These are phyloP conservation scores for Sarocladiaceae sp. DNA, from an alignment of 2,329 filamentous ascomycete genomes.

Conservation along the genomic window DNA sequence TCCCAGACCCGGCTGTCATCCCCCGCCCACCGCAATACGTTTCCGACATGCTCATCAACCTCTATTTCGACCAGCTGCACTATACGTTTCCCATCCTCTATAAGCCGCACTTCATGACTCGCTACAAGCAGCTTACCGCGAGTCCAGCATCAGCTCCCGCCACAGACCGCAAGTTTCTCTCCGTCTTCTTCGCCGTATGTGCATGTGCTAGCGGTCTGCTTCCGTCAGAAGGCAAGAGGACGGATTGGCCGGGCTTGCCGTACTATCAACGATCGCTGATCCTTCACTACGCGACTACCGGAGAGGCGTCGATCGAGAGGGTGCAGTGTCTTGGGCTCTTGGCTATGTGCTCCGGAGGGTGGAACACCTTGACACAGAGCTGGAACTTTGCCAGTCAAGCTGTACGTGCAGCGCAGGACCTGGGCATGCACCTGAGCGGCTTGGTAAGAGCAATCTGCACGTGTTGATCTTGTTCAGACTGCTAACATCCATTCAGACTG, in stretches of 20 bases:
- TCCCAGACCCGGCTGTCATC: slow-evolving; percentile 20
- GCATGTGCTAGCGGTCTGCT: slow-evolving; percentile 22
- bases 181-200: slow-evolving; percentile 23
- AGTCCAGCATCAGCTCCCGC: slow-evolving; percentile 8
- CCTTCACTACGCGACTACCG: slow-evolving; percentile 14
- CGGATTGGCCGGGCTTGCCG: slow-evolving; percentile 19
- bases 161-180: slow-evolving; percentile 17
- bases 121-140: slow-evolving; percentile 14
- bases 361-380: slow-evolving; percentile 23
- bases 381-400: slow-evolving; percentile 21
- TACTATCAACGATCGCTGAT: slow-evolving; percentile 13
- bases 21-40: slow-evolving; percentile 21
- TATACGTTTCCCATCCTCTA: slow-evolving; percentile 22
- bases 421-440: slow-evolving; percentile 20
- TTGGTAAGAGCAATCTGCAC: slow-evolving; percentile 11
- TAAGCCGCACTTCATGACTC: slow-evolving; percentile 20
- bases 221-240: slow-evolving; percentile 11
- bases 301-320: slow-evolving; percentile 20
- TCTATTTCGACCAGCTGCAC: slow-evolving; percentile 23
- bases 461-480: background rate
- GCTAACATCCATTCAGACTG: background rate
- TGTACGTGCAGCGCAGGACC: slow-evolving; percentile 20
- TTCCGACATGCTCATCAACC: slow-evolving; percentile 19
- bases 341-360: slow-evolving; percentile 22
- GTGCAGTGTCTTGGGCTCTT: slow-evolving; percentile 23